A percentile compares a stretch with the other conserved stretches of the same genome.
Evolutionary conservation across 495 filamentous ascomycete genomes (phyloP).

Genomic region (Letharia columbiana): DNA sequence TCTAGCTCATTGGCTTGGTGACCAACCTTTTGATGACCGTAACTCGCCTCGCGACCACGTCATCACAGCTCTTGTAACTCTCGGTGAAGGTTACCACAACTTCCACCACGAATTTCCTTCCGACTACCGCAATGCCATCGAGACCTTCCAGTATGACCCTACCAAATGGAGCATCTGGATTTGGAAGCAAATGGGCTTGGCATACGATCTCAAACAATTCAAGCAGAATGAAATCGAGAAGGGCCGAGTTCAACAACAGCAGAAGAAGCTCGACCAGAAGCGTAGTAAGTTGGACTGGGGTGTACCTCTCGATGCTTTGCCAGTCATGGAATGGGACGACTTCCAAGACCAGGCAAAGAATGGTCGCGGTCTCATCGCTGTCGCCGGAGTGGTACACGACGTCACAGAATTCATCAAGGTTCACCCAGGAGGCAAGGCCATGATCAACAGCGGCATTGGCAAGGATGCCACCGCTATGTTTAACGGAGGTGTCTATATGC

Average conservation of each 20-base stretch:
- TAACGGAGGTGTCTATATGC: slow-evolving; percentile 97
- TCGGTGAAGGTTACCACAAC: slow-evolving; percentile 90
- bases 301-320: slow-evolving; percentile 83
- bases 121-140: slow-evolving; percentile 96
- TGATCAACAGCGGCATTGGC: slow-evolving; percentile 86
- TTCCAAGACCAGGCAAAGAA: slow-evolving; percentile 82
- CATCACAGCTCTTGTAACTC: slow-evolving; percentile 88
- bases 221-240: slow-evolving; percentile 98
- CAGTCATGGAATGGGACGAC: slow-evolving; percentile 94
- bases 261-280: slow-evolving; percentile 99
- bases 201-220: slow-evolving; percentile 96
- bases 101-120: slow-evolving; percentile 99
- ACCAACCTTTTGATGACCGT: slow-evolving; percentile 98
- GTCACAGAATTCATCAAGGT: slow-evolving; percentile 91
- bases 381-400: slow-evolving; percentile 95
- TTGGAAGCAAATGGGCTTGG: slow-evolving; percentile 89
- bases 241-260: slow-evolving; percentile 89
- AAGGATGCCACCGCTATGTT: slow-evolving; percentile 99
- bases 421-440: slow-evolving; percentile 92
- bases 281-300: slow-evolving; percentile 91
- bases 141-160: slow-evolving; percentile 98
- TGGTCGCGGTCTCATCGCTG: slow-evolving; percentile 75
- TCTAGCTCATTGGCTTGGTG: slow-evolving; percentile 95
- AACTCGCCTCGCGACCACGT: slow-evolving; percentile 96
- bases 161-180: slow-evolving; percentile 97